A percentile compares a stretch with the other conserved stretches of the same genome.
Conservation (phyloP, 2,329 filamentous ascomycete species). For the Sclerotinia spermophila region DNA sequence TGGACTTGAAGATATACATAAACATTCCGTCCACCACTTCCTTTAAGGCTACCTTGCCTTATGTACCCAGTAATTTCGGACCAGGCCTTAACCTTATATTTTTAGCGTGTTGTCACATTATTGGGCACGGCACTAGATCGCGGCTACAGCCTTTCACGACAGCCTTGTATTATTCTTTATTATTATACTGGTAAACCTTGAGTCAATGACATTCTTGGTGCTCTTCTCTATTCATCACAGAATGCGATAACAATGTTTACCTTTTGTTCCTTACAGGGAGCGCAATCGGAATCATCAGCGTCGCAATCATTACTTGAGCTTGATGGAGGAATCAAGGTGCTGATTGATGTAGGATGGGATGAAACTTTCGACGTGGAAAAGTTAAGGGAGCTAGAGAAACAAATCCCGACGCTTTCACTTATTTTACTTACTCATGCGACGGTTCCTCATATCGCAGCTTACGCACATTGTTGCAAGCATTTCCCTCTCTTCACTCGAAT, state of each 20-base stretch:
- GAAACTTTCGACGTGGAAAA: constrained; percentile 79
- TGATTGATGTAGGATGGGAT: constrained; percentile 96
- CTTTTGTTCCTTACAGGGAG: constrained; percentile 88
- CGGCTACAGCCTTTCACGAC: constrained; percentile 17
- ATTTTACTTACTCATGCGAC: constrained; percentile 95
- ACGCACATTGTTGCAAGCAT: constrained; percentile 95
- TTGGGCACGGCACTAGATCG: background rate
- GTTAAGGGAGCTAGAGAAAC: constrained; percentile 85
- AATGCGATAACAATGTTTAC: constrained; percentile 71
- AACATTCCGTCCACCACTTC: constrained; percentile 5
- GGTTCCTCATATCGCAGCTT: constrained; percentile 84
- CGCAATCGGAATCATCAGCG: constrained; percentile 79
- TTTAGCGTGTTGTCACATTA: constrained; percentile 10
- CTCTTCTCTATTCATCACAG: background rate
- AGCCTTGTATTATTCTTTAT: constrained; percentile 7
- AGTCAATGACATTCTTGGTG: background rate
- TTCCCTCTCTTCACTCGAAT: constrained; percentile 89
- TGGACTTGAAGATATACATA: constrained; percentile 17
- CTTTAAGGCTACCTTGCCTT: constrained; percentile 20
- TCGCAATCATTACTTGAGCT: constrained; percentile 96
- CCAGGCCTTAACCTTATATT: constrained; percentile 14
- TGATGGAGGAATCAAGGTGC: constrained; percentile 91
- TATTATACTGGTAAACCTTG: background rate
- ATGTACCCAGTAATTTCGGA: constrained; percentile 5
- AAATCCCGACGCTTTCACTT: constrained; percentile 86